Conservation (phyloP, 2,329 filamentous ascomycete species). For the Rhynchosporium graminicola region DNA sequence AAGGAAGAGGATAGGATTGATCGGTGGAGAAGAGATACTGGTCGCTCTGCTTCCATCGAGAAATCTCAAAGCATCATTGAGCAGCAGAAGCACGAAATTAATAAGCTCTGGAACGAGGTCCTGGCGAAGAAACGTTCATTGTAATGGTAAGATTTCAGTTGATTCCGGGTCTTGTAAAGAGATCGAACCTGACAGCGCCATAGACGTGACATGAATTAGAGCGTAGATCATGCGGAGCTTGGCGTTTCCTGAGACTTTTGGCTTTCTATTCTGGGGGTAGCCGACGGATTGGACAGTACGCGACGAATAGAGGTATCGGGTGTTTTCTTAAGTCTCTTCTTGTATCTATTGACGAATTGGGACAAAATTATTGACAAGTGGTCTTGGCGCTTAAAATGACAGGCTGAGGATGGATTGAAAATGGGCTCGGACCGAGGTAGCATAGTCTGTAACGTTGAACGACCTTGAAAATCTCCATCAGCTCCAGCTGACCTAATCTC, state of each 20-base stretch:
- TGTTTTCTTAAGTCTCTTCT: slow-evolving; percentile 1
- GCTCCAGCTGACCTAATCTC: slow-evolving; percentile 5
- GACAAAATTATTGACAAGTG: slow-evolving; percentile 25
- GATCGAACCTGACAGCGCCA: slow-evolving; percentile 4
- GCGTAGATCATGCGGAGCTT: neutral
- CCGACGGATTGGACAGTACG: neutral
- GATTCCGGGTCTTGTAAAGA: neutral
- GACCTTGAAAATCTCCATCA: slow-evolving; percentile 15
- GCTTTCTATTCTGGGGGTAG: slow-evolving; percentile 2
- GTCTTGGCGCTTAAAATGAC: slow-evolving; percentile 28
- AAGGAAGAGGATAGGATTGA: slow-evolving; percentile 75
- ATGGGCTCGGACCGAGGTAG: slow-evolving; percentile 26
- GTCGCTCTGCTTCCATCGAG: slow-evolving; percentile 23
- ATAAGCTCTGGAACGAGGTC: slow-evolving; percentile 43
- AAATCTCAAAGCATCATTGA: slow-evolving; percentile 59
- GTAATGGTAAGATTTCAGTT: slow-evolving; percentile 18
- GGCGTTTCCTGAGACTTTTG: neutral
- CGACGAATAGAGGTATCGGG: neutral
- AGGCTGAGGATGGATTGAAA: slow-evolving; percentile 27
- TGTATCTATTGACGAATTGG: neutral
- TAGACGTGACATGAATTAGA: neutral
- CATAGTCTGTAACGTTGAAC: slow-evolving; percentile 37
- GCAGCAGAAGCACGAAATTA: slow-evolving; percentile 62
- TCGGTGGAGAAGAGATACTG: slow-evolving; percentile 60
- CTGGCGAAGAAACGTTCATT: slow-evolving; percentile 16